Evolutionary conservation across 345 rosid genomes (phyloP), one percentile per base, ranked within the genome.

Genomic region (Eucalyptus cladocalyx): DNA sequence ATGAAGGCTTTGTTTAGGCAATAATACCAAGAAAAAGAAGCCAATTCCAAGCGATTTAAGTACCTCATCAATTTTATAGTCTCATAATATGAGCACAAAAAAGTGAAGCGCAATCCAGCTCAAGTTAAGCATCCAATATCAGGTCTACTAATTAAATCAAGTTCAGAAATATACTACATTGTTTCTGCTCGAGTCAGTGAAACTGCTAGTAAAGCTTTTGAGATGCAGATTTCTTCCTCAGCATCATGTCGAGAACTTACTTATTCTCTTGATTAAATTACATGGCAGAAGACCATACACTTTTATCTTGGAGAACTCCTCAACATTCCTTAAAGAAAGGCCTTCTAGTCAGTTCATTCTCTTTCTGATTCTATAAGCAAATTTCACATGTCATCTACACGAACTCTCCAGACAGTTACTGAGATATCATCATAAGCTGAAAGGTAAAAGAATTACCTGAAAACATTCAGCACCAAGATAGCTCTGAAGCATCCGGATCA

Each of bases 401-500:
- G 1, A 65, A n/a, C 37, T n/a, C 72, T 65, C 72, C 34, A n/a
- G 34, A 32, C 34, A n/a, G 3, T n/a, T 65, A 65, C 37, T 65
- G 72, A 65, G 72, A 65, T 8, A 45, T 23, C 30, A 17, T 88
- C 43, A 56, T n/a, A 80, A 43, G 37, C 49, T 51, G 60, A 86
- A 72, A 45, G 49, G 47, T 18, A 51, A 53, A 85, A 16, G 72
- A 65, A 30, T 58, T 92, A 98, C 99, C 99, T 98, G 99, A 91
- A 98, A 97, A 89, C 88, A 50, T 86, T 98, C 97, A 58, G 98
- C 99, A 91, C 99, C 99, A 87, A 98, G 96, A 91, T 96, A 97
- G 93, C 96, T 97, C 92, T 98, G 99, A 26, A 98, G 95, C 99
- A 98, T 98, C 88, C 97, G 96, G 88, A 98, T 96, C 58, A 98